These are phyloP conservation scores for Auriculariales sp. DNA, from an alignment of 768 basidiomycete species.

Conservation along the genomic window DNA sequence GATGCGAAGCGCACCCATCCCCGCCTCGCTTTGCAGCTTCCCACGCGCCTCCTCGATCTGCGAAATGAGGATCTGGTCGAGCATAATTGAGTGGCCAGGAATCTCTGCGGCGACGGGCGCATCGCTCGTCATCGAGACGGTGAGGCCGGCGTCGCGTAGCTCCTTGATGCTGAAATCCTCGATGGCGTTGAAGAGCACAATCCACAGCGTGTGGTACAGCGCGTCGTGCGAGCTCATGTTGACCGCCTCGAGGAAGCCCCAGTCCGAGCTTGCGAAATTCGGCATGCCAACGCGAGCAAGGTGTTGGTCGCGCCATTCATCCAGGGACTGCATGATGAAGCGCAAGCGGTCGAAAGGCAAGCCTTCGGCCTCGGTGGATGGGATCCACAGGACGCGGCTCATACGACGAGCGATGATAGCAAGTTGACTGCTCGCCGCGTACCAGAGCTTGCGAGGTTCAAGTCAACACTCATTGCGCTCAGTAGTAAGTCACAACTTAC, in stretches of 20 bases:
- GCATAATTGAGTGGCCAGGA: constrained; percentile 20
- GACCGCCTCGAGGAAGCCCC: constrained; percentile 81
- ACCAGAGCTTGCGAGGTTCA: constrained; percentile 50
- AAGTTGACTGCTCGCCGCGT: constrained; percentile 68
- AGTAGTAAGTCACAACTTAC: constrained; percentile 1
- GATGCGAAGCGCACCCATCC: constrained; percentile 76
- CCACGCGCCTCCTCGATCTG: constrained; percentile 50
- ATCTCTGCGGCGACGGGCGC: constrained; percentile 13
- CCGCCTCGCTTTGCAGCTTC: constrained; percentile 65
- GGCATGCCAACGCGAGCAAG: constrained; percentile 76
- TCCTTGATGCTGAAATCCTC: constrained; percentile 79
- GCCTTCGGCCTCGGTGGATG: constrained; percentile 60
- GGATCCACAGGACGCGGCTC: constrained; percentile 69
- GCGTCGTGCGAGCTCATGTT: constrained; percentile 42
- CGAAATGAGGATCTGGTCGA: constrained; percentile 22
- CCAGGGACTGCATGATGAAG: constrained; percentile 39
- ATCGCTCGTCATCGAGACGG: background rate
- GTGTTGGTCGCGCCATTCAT: constrained; percentile 63
- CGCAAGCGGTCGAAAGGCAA: constrained; percentile 54
- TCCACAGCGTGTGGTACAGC: constrained; percentile 87
- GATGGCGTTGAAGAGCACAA: constrained; percentile 65
- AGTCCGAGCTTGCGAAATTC: constrained; percentile 64
- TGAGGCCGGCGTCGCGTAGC: constrained; percentile 29
- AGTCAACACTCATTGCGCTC: background rate
- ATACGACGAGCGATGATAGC: constrained; percentile 73